Evolutionary conservation across 2,329 filamentous ascomycete genomes (phyloP).

Genomic region (Raffaelea ambrosiae): DNA sequence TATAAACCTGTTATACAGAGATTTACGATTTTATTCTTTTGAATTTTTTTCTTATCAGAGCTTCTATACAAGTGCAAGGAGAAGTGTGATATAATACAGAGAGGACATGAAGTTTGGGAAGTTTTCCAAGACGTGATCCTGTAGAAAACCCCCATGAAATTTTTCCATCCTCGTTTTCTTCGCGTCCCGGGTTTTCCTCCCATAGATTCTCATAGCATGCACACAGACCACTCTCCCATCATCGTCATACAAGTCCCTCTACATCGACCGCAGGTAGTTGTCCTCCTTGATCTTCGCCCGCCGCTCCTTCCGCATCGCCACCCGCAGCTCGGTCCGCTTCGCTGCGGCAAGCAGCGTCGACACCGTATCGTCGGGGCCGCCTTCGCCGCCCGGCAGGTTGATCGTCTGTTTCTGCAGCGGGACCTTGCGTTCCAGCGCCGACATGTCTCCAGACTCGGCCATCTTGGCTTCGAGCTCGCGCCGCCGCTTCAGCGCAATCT

Average conservation of each 20-base stretch:
- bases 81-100: too few relatives aligned
- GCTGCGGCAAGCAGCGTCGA: constrained; percentile 38
- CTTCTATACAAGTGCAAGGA: too few relatives aligned
- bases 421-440: constrained; percentile 57
- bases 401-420: constrained; percentile 70
- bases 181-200: too few relatives aligned
- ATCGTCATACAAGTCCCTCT: constrained; percentile 20
- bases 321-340: constrained; percentile 55
- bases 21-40: too few relatives aligned
- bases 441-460: constrained; percentile 57
- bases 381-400: constrained; percentile 53
- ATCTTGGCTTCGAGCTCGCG: constrained; percentile 48
- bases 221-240: not conserved
- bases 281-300: constrained; percentile 72
- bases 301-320: constrained; percentile 66
- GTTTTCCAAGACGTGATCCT: too few relatives aligned
- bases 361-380: constrained; percentile 24
- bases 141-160: too few relatives aligned
- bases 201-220: too few relatives aligned
- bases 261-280: constrained; percentile 81
- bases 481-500: constrained; percentile 58
- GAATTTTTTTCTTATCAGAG: too few relatives aligned
- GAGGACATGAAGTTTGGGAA: too few relatives aligned
- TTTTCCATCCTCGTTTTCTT: not conserved
- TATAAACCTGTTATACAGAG: too few relatives aligned